Evolutionary conservation across 108 stramenopile genomes (phyloP).

Genomic region (Cyclotella sp.): DNA sequence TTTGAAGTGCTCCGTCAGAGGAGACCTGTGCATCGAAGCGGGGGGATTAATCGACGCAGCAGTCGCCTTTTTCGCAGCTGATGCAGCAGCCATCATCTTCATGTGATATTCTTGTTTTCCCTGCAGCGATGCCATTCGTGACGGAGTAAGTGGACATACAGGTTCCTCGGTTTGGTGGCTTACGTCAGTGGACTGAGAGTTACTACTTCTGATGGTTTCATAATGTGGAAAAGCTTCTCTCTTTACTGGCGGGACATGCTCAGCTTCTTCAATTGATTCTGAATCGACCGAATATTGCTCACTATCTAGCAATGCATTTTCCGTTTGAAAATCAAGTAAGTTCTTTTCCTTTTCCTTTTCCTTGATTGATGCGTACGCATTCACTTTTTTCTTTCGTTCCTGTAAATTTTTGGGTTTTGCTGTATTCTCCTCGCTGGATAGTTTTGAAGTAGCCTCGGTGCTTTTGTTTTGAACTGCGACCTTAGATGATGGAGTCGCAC

Average conservation of each 20-base stretch:
- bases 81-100: not conserved
- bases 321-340: no score
- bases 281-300: not conserved
- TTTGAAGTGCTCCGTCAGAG: not conserved
- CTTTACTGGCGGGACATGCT: not conserved
- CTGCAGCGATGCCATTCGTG: conserved; percentile 15
- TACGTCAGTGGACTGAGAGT: not conserved
- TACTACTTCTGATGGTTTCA: not conserved
- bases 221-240: not conserved
- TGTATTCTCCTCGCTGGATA: no score
- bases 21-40: not conserved
- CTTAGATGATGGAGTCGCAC: not conserved
- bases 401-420: no score
- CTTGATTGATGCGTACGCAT: no score
- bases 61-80: no score
- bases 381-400: no score
- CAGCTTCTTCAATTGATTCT: not conserved
- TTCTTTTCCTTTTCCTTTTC: no score
- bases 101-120: conserved; percentile 8
- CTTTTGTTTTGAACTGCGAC: not conserved
- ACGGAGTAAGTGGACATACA: conserved; percentile 3
- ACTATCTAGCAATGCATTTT: no score
- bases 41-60: not conserved
- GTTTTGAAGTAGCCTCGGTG: not conserved
- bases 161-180: not conserved